phyloP scores from a whole-genome alignment of 345 rosid genomes.

The Euclidium syriacum region DNA sequence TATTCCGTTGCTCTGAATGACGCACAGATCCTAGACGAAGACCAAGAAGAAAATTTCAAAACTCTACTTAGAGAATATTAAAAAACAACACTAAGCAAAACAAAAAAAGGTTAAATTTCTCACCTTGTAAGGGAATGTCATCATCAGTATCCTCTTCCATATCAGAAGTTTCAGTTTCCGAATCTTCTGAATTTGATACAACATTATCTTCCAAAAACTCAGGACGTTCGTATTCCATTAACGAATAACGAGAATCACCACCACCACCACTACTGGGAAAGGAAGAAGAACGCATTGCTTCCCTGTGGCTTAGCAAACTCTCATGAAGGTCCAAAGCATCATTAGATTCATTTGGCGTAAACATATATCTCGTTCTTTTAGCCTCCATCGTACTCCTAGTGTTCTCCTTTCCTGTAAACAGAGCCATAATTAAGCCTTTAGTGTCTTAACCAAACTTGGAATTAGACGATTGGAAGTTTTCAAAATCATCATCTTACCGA shows the following conservation, averaged over 20 bases:
- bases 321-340: slow-evolving; percentile 55
- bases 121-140: slow-evolving; percentile 65
- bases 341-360: slow-evolving; percentile 44
- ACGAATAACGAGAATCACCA: slow-evolving; percentile 37
- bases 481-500: slow-evolving; percentile 48
- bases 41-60: slow-evolving; percentile 15
- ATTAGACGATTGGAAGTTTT: background rate
- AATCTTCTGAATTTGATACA: too few species aligned
- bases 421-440: slow-evolving; percentile 24
- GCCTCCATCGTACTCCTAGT: slow-evolving; percentile 39
- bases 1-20: slow-evolving; percentile 20
- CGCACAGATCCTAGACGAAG: slow-evolving; percentile 27
- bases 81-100: background rate
- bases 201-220: slow-evolving; percentile 55
- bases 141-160: slow-evolving; percentile 79
- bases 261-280: slow-evolving; percentile 39
- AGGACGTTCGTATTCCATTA: slow-evolving; percentile 42
- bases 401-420: slow-evolving; percentile 57
- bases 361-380: slow-evolving; percentile 57
- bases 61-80: slow-evolving; percentile 13
- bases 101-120: background rate
- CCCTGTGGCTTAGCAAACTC: slow-evolving; percentile 37
- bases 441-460: slow-evolving; percentile 24
- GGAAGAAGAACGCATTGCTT: slow-evolving; percentile 39
- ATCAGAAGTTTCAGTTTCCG: slow-evolving; percentile 83